Base-by-base conservation (phyloP, 352 stramenopile genomes). In the Phytophthora crassamura region DNA sequence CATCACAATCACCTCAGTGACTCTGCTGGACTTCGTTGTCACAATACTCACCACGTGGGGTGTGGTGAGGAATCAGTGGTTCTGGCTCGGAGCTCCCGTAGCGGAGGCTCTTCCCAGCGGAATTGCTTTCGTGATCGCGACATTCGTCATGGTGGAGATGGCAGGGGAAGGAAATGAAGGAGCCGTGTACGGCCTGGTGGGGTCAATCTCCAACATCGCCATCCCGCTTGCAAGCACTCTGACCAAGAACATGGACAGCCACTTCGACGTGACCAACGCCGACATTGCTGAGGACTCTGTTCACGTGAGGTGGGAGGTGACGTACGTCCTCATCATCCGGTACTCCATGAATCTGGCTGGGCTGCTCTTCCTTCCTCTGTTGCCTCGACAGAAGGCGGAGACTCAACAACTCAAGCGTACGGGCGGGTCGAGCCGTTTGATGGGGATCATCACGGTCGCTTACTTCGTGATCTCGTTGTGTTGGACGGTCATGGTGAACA, bases 81-180 rank as follows among this genome's bases (percentile, higher is more conserved):
- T 86, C 48, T 83, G 67, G 66, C 40, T 84, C 3, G 77, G 72
- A 16, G 64, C 76, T 10, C 64, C 74, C 0, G 48, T 82, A 15
- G 64, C 64, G 6, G 69, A 77, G 36, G 61, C 67, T 41, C 40
- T 84, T 10, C 72, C 75, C 1, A 62, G 41, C 15, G 75, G 72
- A 16, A 74, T 87, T 14, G 35, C 63, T 12, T 87, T 76, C 40
- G 74, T 87, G 11, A 74, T 84, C 30, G 47, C 39, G 0, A 82
- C 73, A 4, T 84, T 71, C 39, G 67, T 76, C 22, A 68, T 77
- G 25, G 78, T 88, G 14, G 78, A 88, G 55, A 34, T 88, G 32
- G 69, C 69, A 0, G 66, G 69, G 16, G 72, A 80, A 28, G 76
- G 76, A 5, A 80, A 82, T 16, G 78, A 85, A 64, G 78, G 69